These are phyloP conservation scores for Talaromyces sp. DNA, from an alignment of 2,329 filamentous ascomycete species.

Conservation along the genomic window DNA sequence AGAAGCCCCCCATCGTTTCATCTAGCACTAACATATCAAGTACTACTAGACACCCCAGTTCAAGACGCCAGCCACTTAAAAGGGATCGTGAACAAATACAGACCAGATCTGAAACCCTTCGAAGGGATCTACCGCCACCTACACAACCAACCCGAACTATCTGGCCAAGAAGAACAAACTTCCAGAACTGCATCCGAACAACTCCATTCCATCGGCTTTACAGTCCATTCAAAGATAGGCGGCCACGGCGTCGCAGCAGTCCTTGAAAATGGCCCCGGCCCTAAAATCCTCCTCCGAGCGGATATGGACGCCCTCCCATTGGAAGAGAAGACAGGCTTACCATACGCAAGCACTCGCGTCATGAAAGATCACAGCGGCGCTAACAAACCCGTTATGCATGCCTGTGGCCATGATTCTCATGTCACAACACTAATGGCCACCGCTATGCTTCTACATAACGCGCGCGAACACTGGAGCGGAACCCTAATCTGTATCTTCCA, in stretches of 20 bases:
- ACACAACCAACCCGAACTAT: slow-evolving; percentile 60
- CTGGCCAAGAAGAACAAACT: slow-evolving; percentile 57
- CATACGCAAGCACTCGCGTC: slow-evolving; percentile 56
- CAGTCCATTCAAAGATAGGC: slow-evolving; percentile 57
- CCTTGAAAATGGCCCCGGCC: slow-evolving; percentile 58
- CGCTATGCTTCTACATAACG: slow-evolving; percentile 51
- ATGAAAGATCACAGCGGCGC: slow-evolving; percentile 51
- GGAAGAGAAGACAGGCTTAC: slow-evolving; percentile 57
- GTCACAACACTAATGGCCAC: slow-evolving; percentile 61
- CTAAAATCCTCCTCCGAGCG: slow-evolving; percentile 60
- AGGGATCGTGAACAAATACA: slow-evolving; percentile 36
- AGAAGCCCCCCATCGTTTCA: not conserved
- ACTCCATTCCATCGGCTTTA: slow-evolving; percentile 44
- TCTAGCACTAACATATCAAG: not conserved
- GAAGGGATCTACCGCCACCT: slow-evolving; percentile 60
- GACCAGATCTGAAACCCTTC: slow-evolving; percentile 49
- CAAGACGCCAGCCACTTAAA: not conserved
- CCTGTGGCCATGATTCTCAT: slow-evolving; percentile 70
- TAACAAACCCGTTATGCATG: slow-evolving; percentile 65
- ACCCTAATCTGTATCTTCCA: slow-evolving; percentile 66
- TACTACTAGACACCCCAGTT: not conserved
- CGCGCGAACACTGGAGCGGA: slow-evolving; percentile 56
- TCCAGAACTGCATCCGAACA: slow-evolving; percentile 49
- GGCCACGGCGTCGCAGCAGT: slow-evolving; percentile 62
- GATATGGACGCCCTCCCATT: slow-evolving; percentile 67